Base-by-base conservation (phyloP, 139 green algal genomes). In the Desmodesmus armatus region DNA sequence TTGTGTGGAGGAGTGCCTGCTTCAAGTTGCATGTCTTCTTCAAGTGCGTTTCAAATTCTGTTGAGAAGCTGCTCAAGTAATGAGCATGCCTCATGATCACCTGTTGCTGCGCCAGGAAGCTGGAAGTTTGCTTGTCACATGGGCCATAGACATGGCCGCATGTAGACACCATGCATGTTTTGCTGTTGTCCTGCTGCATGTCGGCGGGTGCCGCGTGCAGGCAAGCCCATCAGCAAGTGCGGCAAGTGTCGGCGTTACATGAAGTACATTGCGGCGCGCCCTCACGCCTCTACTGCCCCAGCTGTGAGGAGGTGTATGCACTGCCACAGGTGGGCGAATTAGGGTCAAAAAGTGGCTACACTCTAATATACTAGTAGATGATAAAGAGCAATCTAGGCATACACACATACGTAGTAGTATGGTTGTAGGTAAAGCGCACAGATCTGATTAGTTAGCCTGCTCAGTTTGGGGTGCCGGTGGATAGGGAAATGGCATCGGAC, bases 161-260 rank as follows among this genome's bases (percentile, higher is more conserved):
- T n/a, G n/a, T 58, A 23, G 47, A 23, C 47, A 58, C 47, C 47
- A 58, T 58, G 47, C 47, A 58, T 58, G 17, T 15, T 23, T 19
- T 67, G 58, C 58, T 17, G 25, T n/a, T n/a, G n/a, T n/a, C n/a
- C n/a, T n/a, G n/a, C n/a, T n/a, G n/a, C n/a, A n/a, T n/a, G 51
- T 17, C 51, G 51, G 51, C 51, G 17, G 51, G 15, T 62, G 51
- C n/a, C n/a, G n/a, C n/a, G n/a, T 80, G 47, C 88, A 95, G 92
- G 92, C 53, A 96, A 95, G 87, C 89, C 92, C 31, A 87, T 97
- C 31, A 92, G 83, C 58, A 95, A 96, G 74, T 99, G 96, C 82
- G 96, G 96, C 80, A 96, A 95, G 85, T 98, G 95, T 80, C 39
- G 58, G 21, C 89, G 96, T 0, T 98, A 97, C 88, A 95, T 98